Percentiles rank a stretch among this genome's conserved stretches.
These are phyloP conservation scores for Tephrocybe sp. DNA, from an alignment of 768 basidiomycete species.

Conservation along the genomic window DNA sequence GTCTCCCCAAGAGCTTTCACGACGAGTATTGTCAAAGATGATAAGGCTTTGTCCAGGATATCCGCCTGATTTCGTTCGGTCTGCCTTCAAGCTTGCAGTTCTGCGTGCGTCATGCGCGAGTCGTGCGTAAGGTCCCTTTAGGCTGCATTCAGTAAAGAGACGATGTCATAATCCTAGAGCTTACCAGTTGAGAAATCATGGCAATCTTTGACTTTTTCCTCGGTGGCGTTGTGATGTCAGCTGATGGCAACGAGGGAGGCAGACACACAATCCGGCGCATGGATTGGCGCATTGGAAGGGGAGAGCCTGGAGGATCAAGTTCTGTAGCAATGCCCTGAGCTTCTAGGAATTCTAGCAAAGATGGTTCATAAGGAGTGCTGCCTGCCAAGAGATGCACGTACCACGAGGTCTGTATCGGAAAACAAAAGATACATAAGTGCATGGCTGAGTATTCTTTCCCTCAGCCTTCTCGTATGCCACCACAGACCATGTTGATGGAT, in stretches of 20 bases:
- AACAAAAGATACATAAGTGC: slow-evolving; percentile 61
- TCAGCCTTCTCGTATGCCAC: slow-evolving; percentile 40
- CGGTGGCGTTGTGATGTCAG: slow-evolving; percentile 16
- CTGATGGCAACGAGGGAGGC: slow-evolving; percentile 25
- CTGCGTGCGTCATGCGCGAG: slow-evolving; percentile 23
- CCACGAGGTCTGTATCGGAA: slow-evolving; percentile 64
- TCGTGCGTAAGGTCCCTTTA: slow-evolving; percentile 18
- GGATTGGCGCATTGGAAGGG: slow-evolving; percentile 19
- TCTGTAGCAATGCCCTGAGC: slow-evolving; percentile 48
- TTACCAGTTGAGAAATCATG: slow-evolving; percentile 9
- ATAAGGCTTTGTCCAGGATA: slow-evolving; percentile 17
- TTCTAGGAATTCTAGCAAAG: slow-evolving; percentile 43
- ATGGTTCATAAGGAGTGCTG: not conserved
- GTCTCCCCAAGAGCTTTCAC: slow-evolving; percentile 5
- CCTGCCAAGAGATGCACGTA: slow-evolving; percentile 20
- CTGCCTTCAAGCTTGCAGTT: slow-evolving; percentile 24
- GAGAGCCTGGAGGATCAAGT: slow-evolving; percentile 21
- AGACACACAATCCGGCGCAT: slow-evolving; percentile 41
- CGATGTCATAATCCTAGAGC: not conserved
- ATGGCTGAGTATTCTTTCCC: slow-evolving; percentile 27
- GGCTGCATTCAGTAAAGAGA: slow-evolving; percentile 10
- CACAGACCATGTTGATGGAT: slow-evolving; percentile 52
- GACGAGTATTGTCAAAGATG: slow-evolving; percentile 1
- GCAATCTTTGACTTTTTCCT: slow-evolving; percentile 22
- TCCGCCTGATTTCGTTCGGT: slow-evolving; percentile 7